Conservation (phyloP, 2,329 filamentous ascomycete species). For the Penicillium sp. region DNA sequence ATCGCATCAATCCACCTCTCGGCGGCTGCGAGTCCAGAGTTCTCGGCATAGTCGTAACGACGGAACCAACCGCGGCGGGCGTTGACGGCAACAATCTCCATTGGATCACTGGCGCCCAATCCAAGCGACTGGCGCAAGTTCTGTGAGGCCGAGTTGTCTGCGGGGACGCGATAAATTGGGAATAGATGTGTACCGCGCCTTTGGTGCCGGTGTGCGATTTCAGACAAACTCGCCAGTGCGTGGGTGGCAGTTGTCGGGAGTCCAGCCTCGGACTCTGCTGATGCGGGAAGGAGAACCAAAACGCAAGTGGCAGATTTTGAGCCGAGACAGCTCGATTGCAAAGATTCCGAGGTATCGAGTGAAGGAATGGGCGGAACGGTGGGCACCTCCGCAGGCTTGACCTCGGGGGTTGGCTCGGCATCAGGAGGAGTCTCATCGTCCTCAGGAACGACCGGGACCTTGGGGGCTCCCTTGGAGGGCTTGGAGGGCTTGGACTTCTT, state of each 20-base stretch:
- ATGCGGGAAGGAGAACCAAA: slow-evolving; percentile 61
- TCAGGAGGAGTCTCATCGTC: slow-evolving; percentile 21
- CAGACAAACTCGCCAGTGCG: slow-evolving; percentile 59
- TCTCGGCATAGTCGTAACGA: slow-evolving; percentile 56
- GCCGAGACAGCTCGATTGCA: slow-evolving; percentile 67
- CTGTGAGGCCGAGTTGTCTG: slow-evolving; percentile 52
- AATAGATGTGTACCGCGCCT: slow-evolving; percentile 64
- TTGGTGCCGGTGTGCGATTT: slow-evolving; percentile 70
- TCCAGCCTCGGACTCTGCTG: slow-evolving; percentile 47
- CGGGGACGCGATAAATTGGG: slow-evolving; percentile 72
- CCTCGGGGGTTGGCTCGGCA: slow-evolving; percentile 33
- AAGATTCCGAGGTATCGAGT: slow-evolving; percentile 57
- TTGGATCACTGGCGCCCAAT: slow-evolving; percentile 47
- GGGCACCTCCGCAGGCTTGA: slow-evolving; percentile 45
- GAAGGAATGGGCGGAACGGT: slow-evolving; percentile 59
- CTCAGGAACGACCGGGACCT: slow-evolving; percentile 46
- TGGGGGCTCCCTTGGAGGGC: slow-evolving; percentile 45
- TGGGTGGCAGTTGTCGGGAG: slow-evolving; percentile 39
- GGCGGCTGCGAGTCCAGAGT: slow-evolving; percentile 50
- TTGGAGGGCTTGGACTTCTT: slow-evolving; percentile 44
- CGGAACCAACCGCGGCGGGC: slow-evolving; percentile 82
- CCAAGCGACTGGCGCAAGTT: slow-evolving; percentile 57
- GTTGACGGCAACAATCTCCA: slow-evolving; percentile 77
- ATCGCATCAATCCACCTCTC: slow-evolving; percentile 90
- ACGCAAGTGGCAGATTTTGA: slow-evolving; percentile 76